Percentiles rank a stretch among this genome's conserved stretches.
These are phyloP conservation scores for Ruellia speciosa DNA, from an alignment of 305 asterid genomes.

Conservation along the genomic window DNA sequence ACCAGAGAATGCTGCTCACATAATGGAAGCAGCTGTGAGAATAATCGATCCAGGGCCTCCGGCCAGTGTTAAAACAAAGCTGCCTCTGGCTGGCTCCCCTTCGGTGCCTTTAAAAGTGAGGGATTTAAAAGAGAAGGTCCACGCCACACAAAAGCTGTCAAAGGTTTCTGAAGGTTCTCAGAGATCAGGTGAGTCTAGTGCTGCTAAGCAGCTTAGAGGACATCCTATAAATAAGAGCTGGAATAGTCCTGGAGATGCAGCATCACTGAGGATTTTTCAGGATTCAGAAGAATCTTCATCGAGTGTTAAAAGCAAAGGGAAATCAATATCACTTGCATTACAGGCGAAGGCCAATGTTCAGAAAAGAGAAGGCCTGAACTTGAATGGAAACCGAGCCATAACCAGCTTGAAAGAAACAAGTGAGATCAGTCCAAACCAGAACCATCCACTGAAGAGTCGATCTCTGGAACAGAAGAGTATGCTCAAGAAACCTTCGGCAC, in stretches of 20 bases:
- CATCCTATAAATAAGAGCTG: slow-evolving; percentile 43
- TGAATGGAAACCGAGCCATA: slow-evolving; percentile 19
- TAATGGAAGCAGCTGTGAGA: slow-evolving; percentile 79
- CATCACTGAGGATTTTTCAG: slow-evolving; percentile 25
- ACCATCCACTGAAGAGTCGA: slow-evolving; percentile 34
- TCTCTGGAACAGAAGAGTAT: slow-evolving; percentile 33
- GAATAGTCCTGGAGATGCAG: slow-evolving; percentile 39
- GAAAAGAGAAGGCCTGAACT: slow-evolving; percentile 55
- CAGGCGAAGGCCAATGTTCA: slow-evolving; percentile 90
- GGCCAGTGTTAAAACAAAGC: slow-evolving; percentile 29
- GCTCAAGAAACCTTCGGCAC: slow-evolving; percentile 38
- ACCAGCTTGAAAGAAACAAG: slow-evolving; percentile 34
- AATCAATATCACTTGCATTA: slow-evolving; percentile 76
- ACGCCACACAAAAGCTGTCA: slow-evolving; percentile 34
- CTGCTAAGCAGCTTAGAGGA: slow-evolving; percentile 35
- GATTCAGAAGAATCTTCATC: slow-evolving; percentile 43
- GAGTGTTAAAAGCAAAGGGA: slow-evolving; percentile 37
- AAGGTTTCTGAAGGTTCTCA: slow-evolving; percentile 34
- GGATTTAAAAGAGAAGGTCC: slow-evolving; percentile 61
- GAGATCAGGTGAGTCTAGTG: slow-evolving; percentile 32
- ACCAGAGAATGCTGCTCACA: slow-evolving; percentile 57
- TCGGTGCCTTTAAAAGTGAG: slow-evolving; percentile 44
- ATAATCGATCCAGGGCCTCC: slow-evolving; percentile 51
- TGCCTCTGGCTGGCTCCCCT: slow-evolving; percentile 40
- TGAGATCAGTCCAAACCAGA: slow-evolving; percentile 33